These are phyloP conservation scores for Jamesozyma lodderae DNA, from an alignment of 805 yeast species.

Conservation along the genomic window DNA sequence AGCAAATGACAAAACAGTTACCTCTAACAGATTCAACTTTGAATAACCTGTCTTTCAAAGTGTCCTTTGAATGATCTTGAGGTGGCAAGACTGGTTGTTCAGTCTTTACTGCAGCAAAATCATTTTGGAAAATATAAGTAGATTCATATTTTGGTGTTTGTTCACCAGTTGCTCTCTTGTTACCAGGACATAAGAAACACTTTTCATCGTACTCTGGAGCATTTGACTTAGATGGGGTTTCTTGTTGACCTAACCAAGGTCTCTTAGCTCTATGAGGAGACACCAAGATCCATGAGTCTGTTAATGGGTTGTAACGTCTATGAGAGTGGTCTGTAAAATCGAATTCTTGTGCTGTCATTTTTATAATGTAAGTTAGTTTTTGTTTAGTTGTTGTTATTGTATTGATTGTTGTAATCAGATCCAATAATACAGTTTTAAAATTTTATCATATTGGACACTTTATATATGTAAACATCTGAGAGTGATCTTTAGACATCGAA, in stretches of 20 bases:
- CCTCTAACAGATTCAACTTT: constrained; percentile 54
- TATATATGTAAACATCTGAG: too few relatives aligned
- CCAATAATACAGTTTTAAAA: too few relatives aligned
- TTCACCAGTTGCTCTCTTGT: constrained; percentile 53
- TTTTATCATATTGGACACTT: too few relatives aligned
- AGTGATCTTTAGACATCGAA: too few relatives aligned
- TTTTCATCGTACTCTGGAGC: constrained; percentile 51
- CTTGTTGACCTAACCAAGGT: constrained; percentile 76
- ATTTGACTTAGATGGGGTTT: constrained; percentile 34
- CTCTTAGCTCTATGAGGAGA: constrained; percentile 72
- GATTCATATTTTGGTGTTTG: constrained; percentile 46
- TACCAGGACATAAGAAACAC: constrained; percentile 69
- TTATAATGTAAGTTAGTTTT: too few relatives aligned
- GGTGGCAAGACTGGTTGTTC: constrained; percentile 41
- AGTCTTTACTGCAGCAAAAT: constrained; percentile 58
- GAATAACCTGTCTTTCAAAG: constrained; percentile 38
- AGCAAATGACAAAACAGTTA: constrained; percentile 62
- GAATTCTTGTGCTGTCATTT: constrained; percentile 25
- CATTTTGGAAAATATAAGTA: constrained; percentile 58
- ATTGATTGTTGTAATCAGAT: too few relatives aligned
- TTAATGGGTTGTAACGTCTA: constrained; percentile 59
- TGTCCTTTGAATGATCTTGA: constrained; percentile 9
- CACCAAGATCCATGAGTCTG: constrained; percentile 59
- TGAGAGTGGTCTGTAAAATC: constrained; percentile 54
- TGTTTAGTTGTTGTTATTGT: too few relatives aligned